Base-by-base conservation (phyloP, 2,329 filamentous ascomycete genomes). In the Tolypocladium inflatum region DNA sequence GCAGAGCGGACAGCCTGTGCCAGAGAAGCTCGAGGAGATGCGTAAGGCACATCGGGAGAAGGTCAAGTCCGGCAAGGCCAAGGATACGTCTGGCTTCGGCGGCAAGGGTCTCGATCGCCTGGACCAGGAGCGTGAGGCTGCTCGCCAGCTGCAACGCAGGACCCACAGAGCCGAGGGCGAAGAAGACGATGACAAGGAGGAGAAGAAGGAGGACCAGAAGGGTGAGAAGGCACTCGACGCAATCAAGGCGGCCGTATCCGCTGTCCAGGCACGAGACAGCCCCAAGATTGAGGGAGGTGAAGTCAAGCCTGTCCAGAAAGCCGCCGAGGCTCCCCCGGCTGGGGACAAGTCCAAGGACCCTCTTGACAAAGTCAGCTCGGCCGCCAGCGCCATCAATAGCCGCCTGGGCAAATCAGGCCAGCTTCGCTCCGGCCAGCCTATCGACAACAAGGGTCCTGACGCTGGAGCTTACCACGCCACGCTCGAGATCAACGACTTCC, bases 401-500 rank as follows among this genome's bases (percentile, higher is more conserved):
- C 91, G 94, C 63, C 82, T 99, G 43, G 93, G 90, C 68, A 90
- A 91, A 65, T 90, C 91, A 39, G 92, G 92, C 41, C 89, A 94
- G 70, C 87, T 97, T 66, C 88, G 94, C 60, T 88, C 90, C 4
- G 94, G 94, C 17, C 92, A 96, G 61, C 91, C 94, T 9, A 95
- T 97, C 70, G 94, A 99, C 77, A 99, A 99, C 77, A 97, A 97
- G 74, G 94, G 94, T 1, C 94, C 94, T 0, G 94, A 99, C 72
- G 94, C 94, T 3, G 94, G 94, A 55, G 91, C 92, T 0, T 99
- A 91, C 81, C 94, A 99, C 72, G 92, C 94, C 19, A 97, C 93
- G 4, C 80, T 99, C 61, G 94, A 97, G 74, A 99, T 99, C 83
- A 99, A 99, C 74, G 94, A 99, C 74, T 97, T 97, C 74, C 94